Base-by-base conservation (phyloP, 176 grass and related monocot genomes). In the Avena insularis region DNA sequence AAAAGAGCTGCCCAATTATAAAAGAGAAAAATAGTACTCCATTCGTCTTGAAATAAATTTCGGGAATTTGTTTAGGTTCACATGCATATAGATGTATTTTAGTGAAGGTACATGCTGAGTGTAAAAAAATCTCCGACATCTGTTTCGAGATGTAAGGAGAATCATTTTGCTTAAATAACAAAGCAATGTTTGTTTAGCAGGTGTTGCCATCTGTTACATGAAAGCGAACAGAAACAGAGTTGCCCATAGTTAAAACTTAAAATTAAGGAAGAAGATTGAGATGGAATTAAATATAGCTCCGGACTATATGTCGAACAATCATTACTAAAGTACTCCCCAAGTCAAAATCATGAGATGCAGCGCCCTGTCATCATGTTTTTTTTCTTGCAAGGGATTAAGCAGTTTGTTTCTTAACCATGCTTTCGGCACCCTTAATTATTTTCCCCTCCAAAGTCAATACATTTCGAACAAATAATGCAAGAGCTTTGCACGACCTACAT, bases 261-360 rank as follows among this genome's bases (percentile, higher is more conserved):
- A 36, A 4, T 5, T 14, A 67, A 17, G 27, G 13, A 36, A 67
- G 19, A 40, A 19, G 19, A 47, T 9, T 74, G 35, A 12, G 13
- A 82, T 82, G 0, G 10, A 38, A 17, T 69, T 38, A 38, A 38
- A 38, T 38, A 69, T 38, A 38, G 36, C 36, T 75, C 79, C 2
- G 1, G 9, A 48, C 11, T 86, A 51, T 80, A 33, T 17, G 27
- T 49, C 12, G 74, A 62, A 79, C 38, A 78, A 83, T 86, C 53
- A 83, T 78, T 75, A 76, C 3, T 76, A 64, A 73, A 72, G 55
- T 46, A 64, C 46, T 74, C 47, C 20, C 8, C 53, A 87, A 87
- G 84, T 90, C 89, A 90, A 78, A 83, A 63, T 61, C 71, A 83
- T 56, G 16, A 71, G 51, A 86, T 63, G 51, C 10, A 59, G 7